Conservation (phyloP, 2,329 filamentous ascomycete species). For the Colletotrichum acutatum region DNA sequence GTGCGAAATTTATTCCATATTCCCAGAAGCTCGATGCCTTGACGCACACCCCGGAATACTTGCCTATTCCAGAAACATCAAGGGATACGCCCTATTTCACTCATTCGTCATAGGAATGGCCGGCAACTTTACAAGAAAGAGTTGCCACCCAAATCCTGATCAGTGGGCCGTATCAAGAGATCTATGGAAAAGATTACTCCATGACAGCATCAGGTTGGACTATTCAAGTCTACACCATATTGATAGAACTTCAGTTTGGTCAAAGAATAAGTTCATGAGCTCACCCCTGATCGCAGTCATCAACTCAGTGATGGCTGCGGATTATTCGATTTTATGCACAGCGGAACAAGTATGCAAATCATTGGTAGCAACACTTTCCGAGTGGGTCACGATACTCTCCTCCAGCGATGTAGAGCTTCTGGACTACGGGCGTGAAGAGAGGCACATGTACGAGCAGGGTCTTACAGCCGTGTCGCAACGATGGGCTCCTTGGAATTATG, state of each 20-base stretch:
- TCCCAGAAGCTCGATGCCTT: not conserved
- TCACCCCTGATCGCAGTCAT: not conserved
- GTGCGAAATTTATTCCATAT: not conserved
- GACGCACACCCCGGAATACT: rapidly evolving
- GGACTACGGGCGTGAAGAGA: slow-evolving; percentile 39
- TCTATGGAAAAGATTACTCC: not conserved
- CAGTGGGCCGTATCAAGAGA: not conserved
- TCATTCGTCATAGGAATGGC: not conserved
- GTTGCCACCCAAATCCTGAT: not conserved
- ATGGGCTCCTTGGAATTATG: rapidly evolving
- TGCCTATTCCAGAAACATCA: not conserved
- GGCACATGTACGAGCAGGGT: not conserved
- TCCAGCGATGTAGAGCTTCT: slow-evolving; percentile 37
- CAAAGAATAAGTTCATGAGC: rapidly evolving
- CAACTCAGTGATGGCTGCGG: rapidly evolving
- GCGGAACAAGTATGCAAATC: not conserved
- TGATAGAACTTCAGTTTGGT: not conserved
- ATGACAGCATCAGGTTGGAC: not conserved
- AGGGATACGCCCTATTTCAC: not conserved
- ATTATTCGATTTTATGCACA: rapidly evolving
- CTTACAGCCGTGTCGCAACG: rapidly evolving
- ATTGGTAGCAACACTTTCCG: not conserved
- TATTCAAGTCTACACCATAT: not conserved
- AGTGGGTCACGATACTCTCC: not conserved
- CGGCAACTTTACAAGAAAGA: not conserved